Base-by-base conservation (phyloP, 306 rosid species). In the Crataegus laevigata region DNA sequence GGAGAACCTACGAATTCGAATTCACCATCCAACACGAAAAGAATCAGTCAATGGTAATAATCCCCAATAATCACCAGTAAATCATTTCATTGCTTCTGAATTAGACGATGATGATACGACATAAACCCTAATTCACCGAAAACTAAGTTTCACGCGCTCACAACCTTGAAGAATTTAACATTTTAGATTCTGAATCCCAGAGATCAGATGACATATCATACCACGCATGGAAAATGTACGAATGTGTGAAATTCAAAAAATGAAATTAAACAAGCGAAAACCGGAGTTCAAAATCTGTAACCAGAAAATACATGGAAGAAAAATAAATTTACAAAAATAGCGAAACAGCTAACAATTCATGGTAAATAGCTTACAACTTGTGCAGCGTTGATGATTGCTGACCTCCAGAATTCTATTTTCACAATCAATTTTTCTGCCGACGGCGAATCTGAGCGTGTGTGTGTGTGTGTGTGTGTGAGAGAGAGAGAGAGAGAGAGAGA, bases 331-430 rank as follows among this genome's bases (percentile, higher is more conserved):
- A 15, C 26, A 25, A 24, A 5, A 60, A 24, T 19, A n/a, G 5
- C 5, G 26, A 55, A 55, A 55, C 61, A n/a, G 58, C 42, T 38
- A 55, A 8, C 40, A 54, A 36, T 0, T 22, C 62, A 57, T 22
- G 24, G 54, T 4, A 47, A 69, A 50, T 15, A 3, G 75, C 75
- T 59, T 68, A 77, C 80, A 11, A 60, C 62, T 77, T 43, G 25
- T 43, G 58, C 22, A 15, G 19, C 38, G 38, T 19, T 28, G 45
- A 61, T 40, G 21, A 68, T 22, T 29, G 59, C 43, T n/a, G 51
- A 68, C 51, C 60, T 68, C 29, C 21, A 42, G 22, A 3, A 38
- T 47, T 4, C 21, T 1, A 34, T 24, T 26, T 40, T 72, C 26
- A 62, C 11, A 29, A 62, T 5, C 30, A 11, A 59, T 22, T 25